Base-by-base conservation (phyloP, 2,329 filamentous ascomycete genomes). In the Exophiala calicioides region DNA sequence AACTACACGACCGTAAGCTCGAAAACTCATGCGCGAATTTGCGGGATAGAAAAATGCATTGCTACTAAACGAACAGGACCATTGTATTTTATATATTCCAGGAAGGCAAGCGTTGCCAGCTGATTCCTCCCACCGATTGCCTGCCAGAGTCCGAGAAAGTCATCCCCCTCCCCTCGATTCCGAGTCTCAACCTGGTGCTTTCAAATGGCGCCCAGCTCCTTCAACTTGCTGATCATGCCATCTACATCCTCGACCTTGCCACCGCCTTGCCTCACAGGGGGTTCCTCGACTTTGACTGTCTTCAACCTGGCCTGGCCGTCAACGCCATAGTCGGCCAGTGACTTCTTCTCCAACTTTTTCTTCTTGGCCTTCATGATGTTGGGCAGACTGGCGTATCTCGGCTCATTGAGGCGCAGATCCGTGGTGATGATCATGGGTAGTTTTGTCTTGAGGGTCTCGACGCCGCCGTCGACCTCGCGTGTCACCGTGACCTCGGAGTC, bases 281-380 rank as follows among this genome's bases (percentile, higher is more conserved):
- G 93, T 75, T 98, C 93, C 84, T 69, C 63, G 46, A 98, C 90
- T 79, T 93, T 93, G 60, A 97, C 63, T 44, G 89, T 87, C 82
- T 93, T 95, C 67, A 98, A 71, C 61, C 90, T 79, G 70, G 79
- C 83, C 67, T 79, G 78, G 41, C 80, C 80, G 60, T 90, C 84
- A 32, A 95, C 71, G 2, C 87, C 88, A 68, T 87, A 86, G 65
- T 98, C 93, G 47, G 75, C 79, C 67, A 96, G 68, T 57, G 80
- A 88, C 79, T 89, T 86, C 85, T 96, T 97, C 63, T 93, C 89
- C 60, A 98, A 65, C 64, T 88, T 88, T 86, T 98, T 98, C 87
- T 97, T 98, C 86, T 98, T 98, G 42, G 93, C 93, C 85, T 97
- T 98, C 93, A 98, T 98, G 58, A 98, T 97, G 67, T 97, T 97